A percentile compares a stretch with the other conserved stretches of the same genome.
These are phyloP conservation scores for Eucalyptus marginata DNA, from an alignment of 345 rosid genomes.

Conservation along the genomic window DNA sequence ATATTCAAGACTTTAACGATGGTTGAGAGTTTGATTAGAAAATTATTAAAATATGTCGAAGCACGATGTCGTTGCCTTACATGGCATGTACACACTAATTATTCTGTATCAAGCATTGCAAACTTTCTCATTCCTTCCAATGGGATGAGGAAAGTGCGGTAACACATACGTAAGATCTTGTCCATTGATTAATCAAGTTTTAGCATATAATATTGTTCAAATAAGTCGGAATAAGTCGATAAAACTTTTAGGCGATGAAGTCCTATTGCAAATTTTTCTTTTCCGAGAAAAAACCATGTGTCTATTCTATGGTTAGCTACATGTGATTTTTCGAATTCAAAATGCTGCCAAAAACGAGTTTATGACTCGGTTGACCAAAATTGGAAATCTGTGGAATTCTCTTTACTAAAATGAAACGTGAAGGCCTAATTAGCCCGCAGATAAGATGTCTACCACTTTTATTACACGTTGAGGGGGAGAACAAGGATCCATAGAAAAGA, in stretches of 20 bases:
- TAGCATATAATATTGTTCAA: not conserved
- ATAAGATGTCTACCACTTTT: too few relatives aligned
- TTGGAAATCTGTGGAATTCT: not conserved
- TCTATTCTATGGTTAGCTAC: not conserved
- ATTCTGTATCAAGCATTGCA: not conserved
- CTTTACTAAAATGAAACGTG: not conserved
- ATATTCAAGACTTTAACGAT: not conserved
- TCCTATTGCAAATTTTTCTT: not conserved
- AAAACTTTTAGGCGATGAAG: not conserved
- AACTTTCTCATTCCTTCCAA: not conserved
- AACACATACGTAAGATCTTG: not conserved
- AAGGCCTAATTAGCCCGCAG: not conserved
- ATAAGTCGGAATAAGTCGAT: not conserved
- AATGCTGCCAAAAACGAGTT: not conserved
- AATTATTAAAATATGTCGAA: too few relatives aligned
- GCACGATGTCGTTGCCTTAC: not conserved
- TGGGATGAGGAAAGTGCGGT: not conserved
- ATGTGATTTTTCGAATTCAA: not conserved
- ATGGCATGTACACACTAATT: not conserved
- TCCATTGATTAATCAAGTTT: not conserved
- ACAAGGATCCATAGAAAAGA: not conserved
- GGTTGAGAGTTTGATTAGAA: not conserved
- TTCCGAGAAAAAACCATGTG: not conserved
- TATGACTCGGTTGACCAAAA: not conserved
- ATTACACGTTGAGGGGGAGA: not conserved